Evolutionary conservation across 2,329 filamentous ascomycete genomes (phyloP), one percentile per base, ranked within the genome.

Genomic region (Aspergillus sp.): DNA sequence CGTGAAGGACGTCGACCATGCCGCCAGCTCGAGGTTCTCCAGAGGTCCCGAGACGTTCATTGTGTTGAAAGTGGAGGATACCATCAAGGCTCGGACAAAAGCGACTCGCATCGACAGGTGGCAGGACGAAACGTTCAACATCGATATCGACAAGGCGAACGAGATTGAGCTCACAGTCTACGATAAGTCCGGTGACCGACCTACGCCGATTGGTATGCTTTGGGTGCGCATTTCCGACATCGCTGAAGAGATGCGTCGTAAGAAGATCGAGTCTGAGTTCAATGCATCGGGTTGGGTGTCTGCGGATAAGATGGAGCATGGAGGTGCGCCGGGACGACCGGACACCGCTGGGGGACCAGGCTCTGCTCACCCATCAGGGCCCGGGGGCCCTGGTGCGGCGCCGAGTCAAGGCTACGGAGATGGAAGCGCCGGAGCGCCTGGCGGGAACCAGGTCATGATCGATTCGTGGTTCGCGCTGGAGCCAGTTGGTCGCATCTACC

Each of bases 201-300:
- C 93, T 13, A 88, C 96, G 54, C 95, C 95, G 42, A 96, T 99
- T 70, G 95, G 90, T 59, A 88, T 99, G 84, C 84, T 98, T 13
- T 99, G 95, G 95, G 88, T 99, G 60, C 86, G 95, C 62, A 94
- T 99, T 72, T 96, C 95, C 15, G 95, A 99, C 75, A 96, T 99
- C 66, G 92, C 92, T 1, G 95, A 99, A 74, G 95, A 99, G 77
- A 94, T 99, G 84, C 90, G 95, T 73, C 88, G 93, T 63, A 98
- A 98, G 83, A 96, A 90, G 80, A 96, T 99, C 63, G 95, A 99
- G 78, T 90, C 92, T 13, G 95, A 99, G 73, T 91, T 97, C 74
- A 96, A 93, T 75, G 90, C 88, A 71, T 92, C 91, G 48, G 95
- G 94, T 56, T 99, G 95, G 95, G 94, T 97, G 56, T 96, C 95